These are phyloP conservation scores for Debaryomyces prosopidis DNA, from an alignment of 805 yeast genomes.

Conservation along the genomic window DNA sequence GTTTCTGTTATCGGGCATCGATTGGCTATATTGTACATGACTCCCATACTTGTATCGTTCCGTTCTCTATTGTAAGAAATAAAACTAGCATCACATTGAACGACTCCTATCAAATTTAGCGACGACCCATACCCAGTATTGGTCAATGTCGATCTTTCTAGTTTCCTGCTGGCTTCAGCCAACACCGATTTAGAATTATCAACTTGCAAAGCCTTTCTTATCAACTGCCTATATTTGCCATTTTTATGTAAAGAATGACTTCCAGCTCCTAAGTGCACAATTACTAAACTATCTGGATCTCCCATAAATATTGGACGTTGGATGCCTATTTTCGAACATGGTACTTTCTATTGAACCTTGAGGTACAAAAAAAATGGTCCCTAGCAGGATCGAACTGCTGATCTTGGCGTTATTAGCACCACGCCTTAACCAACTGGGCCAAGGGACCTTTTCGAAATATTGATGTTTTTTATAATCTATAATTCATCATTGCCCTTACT, in stretches of 20 bases:
- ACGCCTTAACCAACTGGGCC: slow-evolving; percentile 57
- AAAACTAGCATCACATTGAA: slow-evolving; percentile 47
- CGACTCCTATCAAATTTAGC: slow-evolving; percentile 38
- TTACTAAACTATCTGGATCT: slow-evolving; percentile 1
- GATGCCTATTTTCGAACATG: too few relatives aligned
- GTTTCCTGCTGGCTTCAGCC: slow-evolving; percentile 14
- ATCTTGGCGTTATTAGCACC: slow-evolving; percentile 61
- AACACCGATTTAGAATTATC: slow-evolving; percentile 2
- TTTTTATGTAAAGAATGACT: slow-evolving; percentile 28
- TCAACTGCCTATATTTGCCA: slow-evolving; percentile 24
- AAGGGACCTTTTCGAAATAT: slow-evolving; percentile 38
- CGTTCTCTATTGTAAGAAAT: slow-evolving; percentile 13
- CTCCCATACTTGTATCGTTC: slow-evolving; percentile 11
- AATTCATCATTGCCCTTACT: too few relatives aligned
- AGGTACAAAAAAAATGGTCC: slow-evolving; percentile 50
- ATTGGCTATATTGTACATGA: slow-evolving; percentile 16
- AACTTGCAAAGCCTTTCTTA: slow-evolving; percentile 23
- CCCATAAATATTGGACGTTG: too few relatives aligned
- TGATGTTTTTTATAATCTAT: neutral
- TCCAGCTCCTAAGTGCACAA: slow-evolving; percentile 58
- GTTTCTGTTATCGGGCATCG: slow-evolving; percentile 33
- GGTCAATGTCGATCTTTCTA: slow-evolving; percentile 43
- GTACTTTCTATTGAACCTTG: neutral
- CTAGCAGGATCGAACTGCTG: slow-evolving; percentile 90
- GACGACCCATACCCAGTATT: slow-evolving; percentile 54